phyloP scores from a whole-genome alignment of 2,329 filamentous ascomycete species.

The Colletotrichum sp. region DNA sequence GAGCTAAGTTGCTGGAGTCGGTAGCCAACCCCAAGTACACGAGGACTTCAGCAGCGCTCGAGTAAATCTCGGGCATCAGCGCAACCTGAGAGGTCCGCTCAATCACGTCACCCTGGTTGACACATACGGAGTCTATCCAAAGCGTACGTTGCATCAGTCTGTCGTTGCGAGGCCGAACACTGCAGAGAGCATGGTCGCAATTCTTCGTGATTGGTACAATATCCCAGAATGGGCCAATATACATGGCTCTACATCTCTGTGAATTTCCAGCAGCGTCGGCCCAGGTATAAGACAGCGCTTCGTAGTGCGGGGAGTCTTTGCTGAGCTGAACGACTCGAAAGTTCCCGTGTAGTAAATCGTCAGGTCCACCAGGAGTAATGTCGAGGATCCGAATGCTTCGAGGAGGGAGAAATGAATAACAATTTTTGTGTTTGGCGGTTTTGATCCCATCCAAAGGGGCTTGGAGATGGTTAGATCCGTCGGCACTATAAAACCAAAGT shows the following conservation, averaged over 20 bases:
- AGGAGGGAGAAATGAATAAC: fast-evolving
- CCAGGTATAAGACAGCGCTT: neutral
- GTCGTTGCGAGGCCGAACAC: neutral
- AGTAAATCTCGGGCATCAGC: conserved; percentile 11
- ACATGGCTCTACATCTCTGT: neutral
- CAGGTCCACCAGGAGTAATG: fast-evolving
- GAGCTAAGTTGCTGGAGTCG: neutral
- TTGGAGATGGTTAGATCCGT: too few species aligned
- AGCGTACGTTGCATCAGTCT: neutral
- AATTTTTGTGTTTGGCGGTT: too few species aligned
- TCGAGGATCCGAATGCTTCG: neutral
- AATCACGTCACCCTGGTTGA: neutral
- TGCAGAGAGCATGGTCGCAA: neutral
- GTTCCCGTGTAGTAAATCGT: neutral
- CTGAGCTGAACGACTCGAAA: neutral
- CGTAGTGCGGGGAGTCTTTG: fast-evolving
- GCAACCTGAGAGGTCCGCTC: conserved; percentile 4
- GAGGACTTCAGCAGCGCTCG: neutral
- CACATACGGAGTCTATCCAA: neutral
- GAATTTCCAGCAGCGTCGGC: fast-evolving
- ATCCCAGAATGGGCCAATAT: neutral
- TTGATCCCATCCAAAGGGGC: too few species aligned
- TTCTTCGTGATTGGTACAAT: neutral
- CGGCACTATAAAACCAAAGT: too few species aligned
- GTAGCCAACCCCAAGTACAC: neutral